Conservation (phyloP, 2,329 filamentous ascomycete species). For the Arachnomyces sp. region DNA sequence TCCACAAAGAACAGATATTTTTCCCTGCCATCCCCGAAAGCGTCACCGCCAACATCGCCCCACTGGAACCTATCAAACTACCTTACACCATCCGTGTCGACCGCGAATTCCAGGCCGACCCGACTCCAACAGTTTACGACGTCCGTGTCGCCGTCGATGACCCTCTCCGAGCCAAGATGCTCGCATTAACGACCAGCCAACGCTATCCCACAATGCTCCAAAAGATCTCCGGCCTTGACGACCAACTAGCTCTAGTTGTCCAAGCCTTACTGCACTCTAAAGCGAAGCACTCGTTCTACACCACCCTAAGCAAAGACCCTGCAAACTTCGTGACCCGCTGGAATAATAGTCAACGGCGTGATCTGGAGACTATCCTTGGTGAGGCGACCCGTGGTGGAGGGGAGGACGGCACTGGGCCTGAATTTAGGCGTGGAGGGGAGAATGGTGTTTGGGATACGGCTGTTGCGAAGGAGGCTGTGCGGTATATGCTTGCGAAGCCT, state of each 20-base stretch:
- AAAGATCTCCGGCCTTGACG: constrained; percentile 69
- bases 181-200: constrained; percentile 60
- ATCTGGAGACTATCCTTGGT: constrained; percentile 80
- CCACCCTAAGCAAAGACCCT: constrained; percentile 69
- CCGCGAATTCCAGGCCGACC: constrained; percentile 66
- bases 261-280: constrained; percentile 79
- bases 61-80: constrained; percentile 73
- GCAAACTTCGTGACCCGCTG: constrained; percentile 77
- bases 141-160: constrained; percentile 78
- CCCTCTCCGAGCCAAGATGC: constrained; percentile 62
- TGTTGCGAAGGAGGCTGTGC: constrained; percentile 55
- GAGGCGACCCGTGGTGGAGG: constrained; percentile 58
- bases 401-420: constrained; percentile 46
- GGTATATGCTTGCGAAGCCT: constrained; percentile 51
- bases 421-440: constrained; percentile 43
- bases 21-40: constrained; percentile 81
- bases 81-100: constrained; percentile 93
- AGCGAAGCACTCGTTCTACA: constrained; percentile 84
- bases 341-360: constrained; percentile 84
- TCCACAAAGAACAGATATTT: constrained; percentile 67
- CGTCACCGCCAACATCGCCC: constrained; percentile 67
- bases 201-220: constrained; percentile 65
- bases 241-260: constrained; percentile 74
- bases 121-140: constrained; percentile 80
- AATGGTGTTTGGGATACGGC: constrained; percentile 58